Conservation (phyloP, 179 eudicot genomes). For the Silene coronaria region DNA sequence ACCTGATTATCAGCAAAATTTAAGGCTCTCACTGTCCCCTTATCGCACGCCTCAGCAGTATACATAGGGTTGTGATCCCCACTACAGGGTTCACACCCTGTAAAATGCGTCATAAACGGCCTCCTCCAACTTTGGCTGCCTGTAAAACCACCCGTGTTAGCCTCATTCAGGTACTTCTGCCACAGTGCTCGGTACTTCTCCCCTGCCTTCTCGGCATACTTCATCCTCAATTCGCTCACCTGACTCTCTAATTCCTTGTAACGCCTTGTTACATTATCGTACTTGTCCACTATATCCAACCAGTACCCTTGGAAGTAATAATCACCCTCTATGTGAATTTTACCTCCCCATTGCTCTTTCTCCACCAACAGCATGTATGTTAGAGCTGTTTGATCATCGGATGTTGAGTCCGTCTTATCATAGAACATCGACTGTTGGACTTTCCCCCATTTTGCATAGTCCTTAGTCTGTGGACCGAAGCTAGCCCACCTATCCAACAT, state of each 20-base stretch:
- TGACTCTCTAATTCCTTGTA: constrained; percentile 22
- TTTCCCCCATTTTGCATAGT: constrained; percentile 39
- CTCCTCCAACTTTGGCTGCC: constrained; percentile 21
- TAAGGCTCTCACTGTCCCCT: constrained; percentile 48
- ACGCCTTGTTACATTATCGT: constrained; percentile 24
- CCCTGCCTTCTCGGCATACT: constrained; percentile 35
- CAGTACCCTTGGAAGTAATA: constrained; percentile 46
- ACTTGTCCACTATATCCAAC: constrained; percentile 27
- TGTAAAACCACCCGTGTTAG: constrained; percentile 12
- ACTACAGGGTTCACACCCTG: constrained; percentile 81
- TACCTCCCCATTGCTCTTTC: constrained; percentile 32
- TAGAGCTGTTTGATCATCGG: constrained; percentile 52
- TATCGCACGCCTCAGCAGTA: constrained; percentile 32
- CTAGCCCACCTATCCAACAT: constrained; percentile 39
- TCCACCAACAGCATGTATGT: constrained; percentile 31
- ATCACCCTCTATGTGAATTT: constrained; percentile 34
- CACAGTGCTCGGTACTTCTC: constrained; percentile 25
- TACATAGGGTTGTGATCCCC: constrained; percentile 50
- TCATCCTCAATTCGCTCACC: constrained; percentile 24
- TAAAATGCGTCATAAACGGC: constrained; percentile 48
- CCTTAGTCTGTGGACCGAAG: constrained; percentile 44
- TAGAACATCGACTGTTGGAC: constrained; percentile 23
- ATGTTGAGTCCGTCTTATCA: constrained; percentile 39
- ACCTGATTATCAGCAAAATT: constrained; percentile 70
- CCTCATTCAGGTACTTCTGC: constrained; percentile 12